Percentiles rank a stretch among this genome's conserved stretches.
These are phyloP conservation scores for Daldinia grandis DNA, from an alignment of 495 filamentous ascomycete genomes.

Conservation along the genomic window DNA sequence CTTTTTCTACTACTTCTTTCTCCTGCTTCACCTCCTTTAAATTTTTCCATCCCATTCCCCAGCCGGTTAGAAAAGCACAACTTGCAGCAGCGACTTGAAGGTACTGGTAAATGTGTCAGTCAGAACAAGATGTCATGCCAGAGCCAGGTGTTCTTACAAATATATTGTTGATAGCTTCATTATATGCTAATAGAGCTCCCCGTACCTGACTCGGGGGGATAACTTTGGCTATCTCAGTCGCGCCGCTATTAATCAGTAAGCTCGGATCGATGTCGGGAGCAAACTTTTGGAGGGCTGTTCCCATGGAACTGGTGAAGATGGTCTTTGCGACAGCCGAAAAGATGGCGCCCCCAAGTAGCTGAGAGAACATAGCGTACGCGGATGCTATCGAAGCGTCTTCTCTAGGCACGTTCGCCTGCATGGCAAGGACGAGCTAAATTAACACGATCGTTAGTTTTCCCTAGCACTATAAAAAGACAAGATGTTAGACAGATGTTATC, in stretches of 20 bases:
- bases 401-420: conserved; percentile 59
- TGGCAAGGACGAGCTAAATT: conserved; percentile 57
- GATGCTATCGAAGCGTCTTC: conserved; percentile 60
- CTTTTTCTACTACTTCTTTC: conserved; percentile 2
- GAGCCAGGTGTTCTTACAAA: conserved; percentile 11
- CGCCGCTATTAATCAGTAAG: conserved; percentile 31
- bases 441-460: not conserved
- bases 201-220: conserved; percentile 16
- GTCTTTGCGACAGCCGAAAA: conserved; percentile 57
- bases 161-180: conserved; percentile 28
- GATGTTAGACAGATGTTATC: conserved; percentile 17
- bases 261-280: conserved; percentile 27
- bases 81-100: conserved; percentile 31
- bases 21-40: conserved; percentile 33
- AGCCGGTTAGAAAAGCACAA: conserved; percentile 29
- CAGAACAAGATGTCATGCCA: not conserved
- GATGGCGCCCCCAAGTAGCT: conserved; percentile 59
- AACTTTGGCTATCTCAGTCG: conserved; percentile 31
- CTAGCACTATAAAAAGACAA: not conserved
- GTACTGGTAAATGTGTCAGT: conserved; percentile 22
- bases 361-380: conserved; percentile 60
- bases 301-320: conserved; percentile 56
- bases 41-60: conserved; percentile 39
- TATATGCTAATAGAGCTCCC: conserved; percentile 33
- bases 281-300: conserved; percentile 20